Base-by-base conservation (phyloP, 225 moss, liverwort and hornwort genomes). In the Sphagnum tenellum region DNA sequence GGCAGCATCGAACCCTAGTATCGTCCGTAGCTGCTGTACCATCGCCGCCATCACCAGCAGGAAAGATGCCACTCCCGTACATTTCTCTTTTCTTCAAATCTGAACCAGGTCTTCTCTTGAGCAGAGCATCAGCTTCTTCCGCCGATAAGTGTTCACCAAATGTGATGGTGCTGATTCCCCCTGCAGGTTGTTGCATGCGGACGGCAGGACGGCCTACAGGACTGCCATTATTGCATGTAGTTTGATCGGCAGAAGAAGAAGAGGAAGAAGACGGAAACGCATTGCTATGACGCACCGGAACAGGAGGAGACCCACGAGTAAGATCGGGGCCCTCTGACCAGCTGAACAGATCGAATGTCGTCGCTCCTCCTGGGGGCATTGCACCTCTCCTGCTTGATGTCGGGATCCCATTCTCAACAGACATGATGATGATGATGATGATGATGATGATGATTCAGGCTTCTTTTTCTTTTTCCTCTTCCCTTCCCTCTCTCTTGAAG, bases 111-210 rank as follows among this genome's bases (percentile, higher is more conserved):
- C 79, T 92, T 92, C 81, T 88, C 69, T 77, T 88, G 5, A 92
- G 64, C 48, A 77, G 70, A 57, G 86, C 77, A 61, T 96, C 92
- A 8, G 81, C 74, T 77, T 96, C 92, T 71, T 83, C 88, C 47
- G 81, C 66, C 45, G 89, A 79, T 70, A 84, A 75, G 52, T 84
- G 83, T 70, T 78, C 78, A n/a, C 91, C 91, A 12, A 86, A 95
- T 55, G 86, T 77, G 56, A 95, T 79, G 46, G 89, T 66, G 71
- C 88, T 88, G 9, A 74, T 77, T 70, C 91, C 88, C 73, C 88
- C 89, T 67, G 88, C 82, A 72, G 86, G 86, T 92, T 96, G 89
- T 56, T 92, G 89, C 84, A 88, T 92, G 65, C 95, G 81, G 14
- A 79, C 77, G 7, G 85, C 77, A 3, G 85, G 81, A 8, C 85